Evolutionary conservation across 1,284 basidiomycete species (phyloP), one percentile per base, ranked within the genome.

Genomic region (Cerrena zonata): DNA sequence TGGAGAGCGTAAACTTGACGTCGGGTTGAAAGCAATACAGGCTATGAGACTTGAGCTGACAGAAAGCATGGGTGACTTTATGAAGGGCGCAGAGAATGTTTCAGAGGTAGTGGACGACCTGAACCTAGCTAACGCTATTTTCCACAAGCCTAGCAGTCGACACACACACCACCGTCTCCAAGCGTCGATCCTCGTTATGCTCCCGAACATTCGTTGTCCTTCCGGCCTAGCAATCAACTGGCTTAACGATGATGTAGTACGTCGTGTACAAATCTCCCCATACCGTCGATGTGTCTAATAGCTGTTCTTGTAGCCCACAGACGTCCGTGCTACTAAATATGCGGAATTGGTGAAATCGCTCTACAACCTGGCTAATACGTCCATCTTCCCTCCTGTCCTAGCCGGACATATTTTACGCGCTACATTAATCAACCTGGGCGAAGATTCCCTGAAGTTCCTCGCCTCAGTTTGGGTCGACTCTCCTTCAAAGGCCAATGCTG

Each of bases 371-470:
- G 79, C 82, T 26, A 89, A 85, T 57, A 68, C 72, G 40, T 75
- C 72, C 2, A 63, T 69, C 26, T 69, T 66, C 10, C 72, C 69
- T 11, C 62, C 70, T 2, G 53, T 62, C 1, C 65, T 91, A 2
- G 77, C 84, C 0, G 72, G 75, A 1, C 67, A 73, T 19, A 67
- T 92, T 37, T 75, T 93, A 26, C 76, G 77, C 50, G 65, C 73
- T 1, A 68, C 96, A 0, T 89, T 97, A 61, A 69, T 77, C 41
- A 79, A 76, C 49, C 70, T 94, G 2, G 79, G 79, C 48, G 81
- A 87, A 19, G 84, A 86, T 49, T 75, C 85, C 0, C 71, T 97
- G n/a, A 72, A 85, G 1, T 94, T 98, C 74, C 79, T 98, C 19
- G 78, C 83, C 13, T 78, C 86, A 4, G 57, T 88, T 27, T 89